These are phyloP conservation scores for Vickermania spadyakhi DNA, from an alignment of 208 protist genomes.

Conservation along the genomic window DNA sequence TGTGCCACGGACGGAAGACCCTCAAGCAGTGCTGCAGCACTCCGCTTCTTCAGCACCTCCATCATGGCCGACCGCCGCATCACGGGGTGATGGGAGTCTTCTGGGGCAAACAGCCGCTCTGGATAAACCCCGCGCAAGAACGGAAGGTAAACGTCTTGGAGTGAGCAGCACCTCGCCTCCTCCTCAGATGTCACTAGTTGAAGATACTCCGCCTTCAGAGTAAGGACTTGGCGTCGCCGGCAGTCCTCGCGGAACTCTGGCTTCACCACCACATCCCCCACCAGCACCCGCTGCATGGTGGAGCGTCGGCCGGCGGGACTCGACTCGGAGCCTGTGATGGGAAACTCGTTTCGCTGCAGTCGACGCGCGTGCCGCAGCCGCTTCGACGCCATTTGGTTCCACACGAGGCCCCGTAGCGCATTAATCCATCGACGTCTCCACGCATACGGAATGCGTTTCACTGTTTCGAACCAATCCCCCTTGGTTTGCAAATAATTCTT, in stretches of 20 bases:
- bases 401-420: constrained; percentile 60
- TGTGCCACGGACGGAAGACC: constrained; percentile 43
- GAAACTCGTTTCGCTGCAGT: no score
- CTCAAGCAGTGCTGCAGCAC: constrained; percentile 59
- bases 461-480: constrained; percentile 54
- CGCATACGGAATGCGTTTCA: constrained; percentile 52
- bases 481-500: constrained; percentile 45
- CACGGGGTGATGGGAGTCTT: constrained; percentile 54
- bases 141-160: constrained; percentile 76
- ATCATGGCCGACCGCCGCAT: constrained; percentile 59
- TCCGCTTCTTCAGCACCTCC: constrained; percentile 35
- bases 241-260: constrained; percentile 46
- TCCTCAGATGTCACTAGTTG: constrained; percentile 32
- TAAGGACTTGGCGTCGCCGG: constrained; percentile 39
- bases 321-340: no score
- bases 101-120: constrained; percentile 43
- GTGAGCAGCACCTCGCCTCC: constrained; percentile 33
- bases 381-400: constrained; percentile 75
- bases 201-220: constrained; percentile 72
- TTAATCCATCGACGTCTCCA: constrained; percentile 75
- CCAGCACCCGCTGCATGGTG: constrained; percentile 17
- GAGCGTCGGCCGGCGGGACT: background rate
- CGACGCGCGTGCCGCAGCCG: constrained; percentile 27
- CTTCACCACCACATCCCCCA: constrained; percentile 68
- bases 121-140: constrained; percentile 72